Evolutionary conservation across 306 rosid genomes (phyloP).

Genomic region (Prinsepia uniflora): DNA sequence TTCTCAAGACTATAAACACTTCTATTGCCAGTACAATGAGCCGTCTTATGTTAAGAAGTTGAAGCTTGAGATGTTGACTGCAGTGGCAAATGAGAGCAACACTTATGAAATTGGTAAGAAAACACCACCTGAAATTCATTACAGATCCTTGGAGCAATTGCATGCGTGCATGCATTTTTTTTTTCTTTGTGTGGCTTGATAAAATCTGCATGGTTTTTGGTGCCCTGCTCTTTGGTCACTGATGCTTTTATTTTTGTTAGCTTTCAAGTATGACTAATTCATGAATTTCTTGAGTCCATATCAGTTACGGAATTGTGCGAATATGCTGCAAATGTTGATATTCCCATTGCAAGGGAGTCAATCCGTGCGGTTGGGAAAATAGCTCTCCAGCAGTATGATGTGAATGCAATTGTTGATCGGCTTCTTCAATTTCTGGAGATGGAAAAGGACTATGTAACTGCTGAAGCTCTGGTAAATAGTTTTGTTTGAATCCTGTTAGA

Average conservation of each 20-base stretch:
- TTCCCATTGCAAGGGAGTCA: conserved; percentile 99
- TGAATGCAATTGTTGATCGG: conserved; percentile 96
- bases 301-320: conserved; percentile 98
- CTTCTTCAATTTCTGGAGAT: conserved; percentile 99
- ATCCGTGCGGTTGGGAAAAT: conserved; percentile 99
- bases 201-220: conserved; percentile 19
- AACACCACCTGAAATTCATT: conserved; percentile 8
- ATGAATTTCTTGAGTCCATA: conserved; percentile 30
- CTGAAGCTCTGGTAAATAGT: conserved; percentile 90
- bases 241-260: conserved; percentile 13
- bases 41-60: conserved; percentile 96
- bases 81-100: conserved; percentile 97
- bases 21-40: conserved; percentile 98
- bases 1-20: conserved; percentile 91
- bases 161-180: neutral
- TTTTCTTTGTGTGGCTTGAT: conserved; percentile 1
- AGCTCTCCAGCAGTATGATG: conserved; percentile 98
- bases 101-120: conserved; percentile 88
- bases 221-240: conserved; percentile 19
- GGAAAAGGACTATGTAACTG: conserved; percentile 99
- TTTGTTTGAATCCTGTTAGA: neutral
- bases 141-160: neutral
- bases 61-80: conserved; percentile 99
- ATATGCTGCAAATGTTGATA: conserved; percentile 99
- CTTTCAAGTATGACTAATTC: conserved; percentile 29